Evolutionary conservation across 192 early-diverging fungal species (phyloP), one percentile per base, ranked within the genome.

Genomic region (Podila epigama): DNA sequence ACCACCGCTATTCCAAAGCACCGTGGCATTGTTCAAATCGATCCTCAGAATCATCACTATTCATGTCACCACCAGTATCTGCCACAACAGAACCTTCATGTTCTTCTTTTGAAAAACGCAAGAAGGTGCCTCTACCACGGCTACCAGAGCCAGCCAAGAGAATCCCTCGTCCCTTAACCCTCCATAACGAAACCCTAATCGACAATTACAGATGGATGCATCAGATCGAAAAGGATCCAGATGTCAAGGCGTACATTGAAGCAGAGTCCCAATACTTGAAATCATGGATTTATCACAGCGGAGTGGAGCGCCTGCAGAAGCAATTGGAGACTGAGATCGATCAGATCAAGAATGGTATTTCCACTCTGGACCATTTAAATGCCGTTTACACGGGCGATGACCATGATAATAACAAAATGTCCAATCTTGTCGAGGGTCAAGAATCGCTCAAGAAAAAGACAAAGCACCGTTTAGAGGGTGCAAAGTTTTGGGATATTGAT

Each of bases 141-240:
- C 50, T 41, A 0, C 72, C 72, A 3, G 37, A 28, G 5, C 37
- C 4, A 6, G 72, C 72, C 34, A 75, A 75, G 16, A 15, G 72
- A 15, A 75, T 75, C 20, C 72, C 64, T 40, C 64, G 72, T 36
- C 72, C 72, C 15, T 44, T 75, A 0, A 75, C 65, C 12, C 65
- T 75, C 27, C 27, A 75, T 15, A 75, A 75, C 25, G 72, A 75
- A 16, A 75, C 72, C 1, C 16, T 75, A 1, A 58, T 75, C 53
- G 72, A 75, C 41, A 39, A 75, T 29, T 75, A 75, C 48, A 64
- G 29, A 4, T 75, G 72, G 72, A 75, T 75, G 72, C 72, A 75
- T 36, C 54, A 75, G 8, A 31, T 75, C 29, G 36, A 55, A 11
- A 39, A 58, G 1, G 72, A 75, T 51, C 72, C 72, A 2, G 72